Evolutionary conservation across 495 filamentous ascomycete species (phyloP).

Genomic region (Trichoderma erinaceum): DNA sequence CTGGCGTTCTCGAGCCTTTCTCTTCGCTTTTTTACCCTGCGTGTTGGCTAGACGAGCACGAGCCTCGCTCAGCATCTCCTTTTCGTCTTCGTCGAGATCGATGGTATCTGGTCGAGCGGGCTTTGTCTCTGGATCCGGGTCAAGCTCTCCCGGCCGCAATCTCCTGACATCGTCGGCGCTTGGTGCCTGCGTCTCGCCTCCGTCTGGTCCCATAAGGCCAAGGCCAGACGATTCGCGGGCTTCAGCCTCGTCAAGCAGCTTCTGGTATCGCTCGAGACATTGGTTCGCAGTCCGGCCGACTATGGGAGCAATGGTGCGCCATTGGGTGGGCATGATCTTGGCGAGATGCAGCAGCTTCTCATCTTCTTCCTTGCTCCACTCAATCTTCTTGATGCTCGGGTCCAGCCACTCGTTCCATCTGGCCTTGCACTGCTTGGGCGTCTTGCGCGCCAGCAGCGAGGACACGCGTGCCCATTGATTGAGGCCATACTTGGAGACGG

Average conservation of each 20-base stretch:
- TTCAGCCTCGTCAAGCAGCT: slow-evolving; percentile 91
- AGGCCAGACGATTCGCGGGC: slow-evolving; percentile 74
- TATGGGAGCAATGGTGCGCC: slow-evolving; percentile 95
- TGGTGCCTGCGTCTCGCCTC: slow-evolving; percentile 80
- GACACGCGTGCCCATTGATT: slow-evolving; percentile 99
- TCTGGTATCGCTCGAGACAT: slow-evolving; percentile 94
- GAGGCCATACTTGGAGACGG: slow-evolving; percentile 92
- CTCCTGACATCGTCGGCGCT: slow-evolving; percentile 89
- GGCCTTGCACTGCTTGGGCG: slow-evolving; percentile 97
- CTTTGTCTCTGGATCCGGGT: slow-evolving; percentile 93
- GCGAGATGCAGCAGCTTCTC: slow-evolving; percentile 94
- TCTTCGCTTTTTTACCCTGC: slow-evolving; percentile 97
- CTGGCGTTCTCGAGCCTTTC: slow-evolving; percentile 92
- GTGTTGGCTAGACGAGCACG: slow-evolving; percentile 94
- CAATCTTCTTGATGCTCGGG: slow-evolving; percentile 93
- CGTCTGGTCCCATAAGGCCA: slow-evolving; percentile 80
- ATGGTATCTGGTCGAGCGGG: slow-evolving; percentile 96
- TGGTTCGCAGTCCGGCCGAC: slow-evolving; percentile 95
- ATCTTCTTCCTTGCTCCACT: slow-evolving; percentile 98
- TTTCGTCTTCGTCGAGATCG: slow-evolving; percentile 97
- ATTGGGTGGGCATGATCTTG: slow-evolving; percentile 98
- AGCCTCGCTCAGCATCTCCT: slow-evolving; percentile 98
- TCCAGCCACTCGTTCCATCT: slow-evolving; percentile 98
- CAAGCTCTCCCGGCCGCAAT: slow-evolving; percentile 85
- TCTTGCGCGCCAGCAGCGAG: slow-evolving; percentile 93